A percentile compares a stretch with the other conserved stretches of the same genome.
These are phyloP conservation scores for Acacia crassicarpa DNA, from an alignment of 306 rosid species.

Conservation along the genomic window DNA sequence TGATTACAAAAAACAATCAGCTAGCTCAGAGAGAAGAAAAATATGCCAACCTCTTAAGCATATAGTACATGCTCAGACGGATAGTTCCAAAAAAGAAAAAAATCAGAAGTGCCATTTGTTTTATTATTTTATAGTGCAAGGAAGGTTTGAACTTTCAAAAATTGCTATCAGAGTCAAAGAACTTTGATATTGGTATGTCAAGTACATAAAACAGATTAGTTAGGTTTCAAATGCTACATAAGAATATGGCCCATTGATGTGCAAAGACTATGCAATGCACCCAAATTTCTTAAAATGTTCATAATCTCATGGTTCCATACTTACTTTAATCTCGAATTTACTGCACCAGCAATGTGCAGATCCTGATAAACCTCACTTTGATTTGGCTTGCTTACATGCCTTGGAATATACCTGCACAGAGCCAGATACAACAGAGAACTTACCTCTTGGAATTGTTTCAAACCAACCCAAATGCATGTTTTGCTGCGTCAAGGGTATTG, in stretches of 20 bases:
- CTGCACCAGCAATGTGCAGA: not conserved
- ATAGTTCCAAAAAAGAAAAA: not conserved
- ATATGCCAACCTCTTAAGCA: not conserved
- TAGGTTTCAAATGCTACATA: not conserved
- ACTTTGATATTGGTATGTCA: no score
- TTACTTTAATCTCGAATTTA: slow-evolving; percentile 1
- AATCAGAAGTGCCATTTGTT: not conserved
- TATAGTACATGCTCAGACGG: not conserved
- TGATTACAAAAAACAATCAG: not conserved
- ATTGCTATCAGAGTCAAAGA: not conserved
- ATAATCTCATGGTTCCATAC: not conserved
- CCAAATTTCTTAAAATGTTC: slow-evolving; percentile 1
- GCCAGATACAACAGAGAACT: slow-evolving; percentile 5
- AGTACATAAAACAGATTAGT: not conserved
- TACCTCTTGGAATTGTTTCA: slow-evolving; percentile 28
- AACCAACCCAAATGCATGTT: slow-evolving; percentile 35
- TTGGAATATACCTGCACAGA: not conserved
- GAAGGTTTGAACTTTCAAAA: not conserved
- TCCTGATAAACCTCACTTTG: not conserved
- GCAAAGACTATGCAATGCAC: slow-evolving; percentile 2
- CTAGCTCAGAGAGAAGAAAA: not conserved
- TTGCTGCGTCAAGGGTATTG: slow-evolving; percentile 52
- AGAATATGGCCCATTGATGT: not conserved
- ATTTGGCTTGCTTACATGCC: not conserved
- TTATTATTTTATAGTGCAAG: not conserved